Evolutionary conservation across 345 rosid genomes (phyloP).

Genomic region (Melaleuca alternifolia): DNA sequence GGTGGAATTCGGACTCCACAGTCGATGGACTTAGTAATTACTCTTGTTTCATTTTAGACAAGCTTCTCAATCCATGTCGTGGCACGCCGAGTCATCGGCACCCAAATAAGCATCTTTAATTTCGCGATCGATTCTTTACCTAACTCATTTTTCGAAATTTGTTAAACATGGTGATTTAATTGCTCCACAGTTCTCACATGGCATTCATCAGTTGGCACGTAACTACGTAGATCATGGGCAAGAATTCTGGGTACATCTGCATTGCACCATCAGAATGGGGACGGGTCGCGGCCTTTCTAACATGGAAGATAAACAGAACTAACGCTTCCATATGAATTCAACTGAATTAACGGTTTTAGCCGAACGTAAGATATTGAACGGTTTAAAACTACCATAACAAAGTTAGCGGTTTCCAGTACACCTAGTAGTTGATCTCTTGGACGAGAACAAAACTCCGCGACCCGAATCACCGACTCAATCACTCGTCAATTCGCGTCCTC

Average conservation of each 20-base stretch:
- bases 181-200: background rate
- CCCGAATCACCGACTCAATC: background rate
- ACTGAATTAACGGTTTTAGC: background rate
- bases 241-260: background rate
- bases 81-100: background rate
- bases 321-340: background rate
- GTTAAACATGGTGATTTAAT: background rate
- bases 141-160: background rate
- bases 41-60: background rate
- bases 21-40: background rate
- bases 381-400: background rate
- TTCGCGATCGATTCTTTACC: background rate
- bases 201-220: background rate
- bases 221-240: background rate
- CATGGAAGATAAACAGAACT: background rate
- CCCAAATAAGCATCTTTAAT: accelerated
- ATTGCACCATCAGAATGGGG: background rate
- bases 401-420: background rate
- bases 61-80: background rate
- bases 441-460: background rate
- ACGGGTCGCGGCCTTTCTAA: background rate
- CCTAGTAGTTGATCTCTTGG: background rate
- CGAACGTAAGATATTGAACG: background rate
- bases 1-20: background rate
- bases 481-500: background rate